Evolutionary conservation across 805 yeast species (phyloP).

Genomic region (Candida bentonensis): DNA sequence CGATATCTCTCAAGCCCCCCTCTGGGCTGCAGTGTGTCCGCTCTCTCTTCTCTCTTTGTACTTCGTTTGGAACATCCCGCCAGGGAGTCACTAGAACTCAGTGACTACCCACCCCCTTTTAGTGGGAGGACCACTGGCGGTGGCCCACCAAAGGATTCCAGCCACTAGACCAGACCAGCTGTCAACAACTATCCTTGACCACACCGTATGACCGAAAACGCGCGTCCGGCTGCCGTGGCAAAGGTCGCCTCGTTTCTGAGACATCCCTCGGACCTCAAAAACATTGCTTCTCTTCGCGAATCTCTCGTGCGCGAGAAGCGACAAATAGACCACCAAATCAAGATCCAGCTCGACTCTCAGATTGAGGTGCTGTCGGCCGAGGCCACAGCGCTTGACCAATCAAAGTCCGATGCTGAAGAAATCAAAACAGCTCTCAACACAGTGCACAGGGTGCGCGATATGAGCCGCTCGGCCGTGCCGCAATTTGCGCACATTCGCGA

Average conservation of each 20-base stretch:
- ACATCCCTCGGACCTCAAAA: slow-evolving; percentile 19
- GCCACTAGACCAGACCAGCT: not conserved
- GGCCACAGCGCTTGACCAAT: slow-evolving; percentile 21
- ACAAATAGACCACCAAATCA: slow-evolving; percentile 60
- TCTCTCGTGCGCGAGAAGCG: slow-evolving; percentile 43
- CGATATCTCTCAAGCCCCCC: no score
- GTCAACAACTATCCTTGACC: not conserved
- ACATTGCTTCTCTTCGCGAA: slow-evolving; percentile 20
- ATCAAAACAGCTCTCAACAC: slow-evolving; percentile 17
- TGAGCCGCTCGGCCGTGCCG: slow-evolving; percentile 43
- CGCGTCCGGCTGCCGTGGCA: not conserved
- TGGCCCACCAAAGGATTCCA: no score
- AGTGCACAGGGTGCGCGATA: slow-evolving; percentile 37
- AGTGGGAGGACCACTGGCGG: no score
- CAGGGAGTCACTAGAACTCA: no score
- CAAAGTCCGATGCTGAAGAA: slow-evolving; percentile 27
- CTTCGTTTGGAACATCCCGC: no score
- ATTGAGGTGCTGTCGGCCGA: slow-evolving; percentile 37
- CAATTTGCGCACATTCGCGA: slow-evolving; percentile 57
- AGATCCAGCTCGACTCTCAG: slow-evolving; percentile 52
- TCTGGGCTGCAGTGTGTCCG: no score
- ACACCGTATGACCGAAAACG: not conserved
- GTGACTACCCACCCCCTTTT: no score
- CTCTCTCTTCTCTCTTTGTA: no score
- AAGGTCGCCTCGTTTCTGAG: slow-evolving; percentile 11